phyloP scores from a whole-genome alignment of 225 moss, liverwort and hornwort species.

The Climacium dendroides region DNA sequence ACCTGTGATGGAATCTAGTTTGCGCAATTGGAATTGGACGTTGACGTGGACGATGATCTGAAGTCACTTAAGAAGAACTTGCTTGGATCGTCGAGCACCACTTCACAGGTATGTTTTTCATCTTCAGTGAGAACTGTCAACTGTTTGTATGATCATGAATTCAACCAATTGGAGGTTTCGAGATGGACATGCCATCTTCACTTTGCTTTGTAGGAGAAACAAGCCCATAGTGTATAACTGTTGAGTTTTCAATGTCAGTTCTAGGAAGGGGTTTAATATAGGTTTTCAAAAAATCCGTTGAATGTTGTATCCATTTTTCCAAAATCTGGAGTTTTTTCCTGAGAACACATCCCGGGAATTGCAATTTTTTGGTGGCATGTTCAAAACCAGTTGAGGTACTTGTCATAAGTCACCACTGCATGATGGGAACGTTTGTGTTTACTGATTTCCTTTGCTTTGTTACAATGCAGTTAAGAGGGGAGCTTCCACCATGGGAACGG shows the following conservation, averaged over 20 bases:
- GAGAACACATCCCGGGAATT: not conserved
- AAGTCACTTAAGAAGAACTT: constrained; percentile 24
- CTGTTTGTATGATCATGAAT: not conserved
- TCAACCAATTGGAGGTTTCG: not conserved
- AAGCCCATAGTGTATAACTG: not conserved
- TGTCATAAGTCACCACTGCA: not conserved
- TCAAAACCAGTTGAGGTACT: not conserved
- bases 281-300: fast-evolving
- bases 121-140: not conserved
- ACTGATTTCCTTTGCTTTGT: not conserved
- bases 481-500: constrained; percentile 30
- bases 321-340: not conserved
- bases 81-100: constrained; percentile 14
- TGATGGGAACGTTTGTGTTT: not conserved
- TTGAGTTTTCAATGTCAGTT: not conserved
- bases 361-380: not conserved
- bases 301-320: not conserved
- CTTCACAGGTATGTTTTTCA: constrained; percentile 4
- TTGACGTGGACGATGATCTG: constrained; percentile 39
- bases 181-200: not conserved
- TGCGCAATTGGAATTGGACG: constrained; percentile 41
- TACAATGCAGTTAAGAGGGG: constrained; percentile 6
- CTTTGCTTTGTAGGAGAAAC: not conserved
- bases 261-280: not conserved
- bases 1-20: constrained; percentile 12